phyloP scores from a whole-genome alignment of 768 basidiomycete genomes.

The Phanerochaete sordida region DNA sequence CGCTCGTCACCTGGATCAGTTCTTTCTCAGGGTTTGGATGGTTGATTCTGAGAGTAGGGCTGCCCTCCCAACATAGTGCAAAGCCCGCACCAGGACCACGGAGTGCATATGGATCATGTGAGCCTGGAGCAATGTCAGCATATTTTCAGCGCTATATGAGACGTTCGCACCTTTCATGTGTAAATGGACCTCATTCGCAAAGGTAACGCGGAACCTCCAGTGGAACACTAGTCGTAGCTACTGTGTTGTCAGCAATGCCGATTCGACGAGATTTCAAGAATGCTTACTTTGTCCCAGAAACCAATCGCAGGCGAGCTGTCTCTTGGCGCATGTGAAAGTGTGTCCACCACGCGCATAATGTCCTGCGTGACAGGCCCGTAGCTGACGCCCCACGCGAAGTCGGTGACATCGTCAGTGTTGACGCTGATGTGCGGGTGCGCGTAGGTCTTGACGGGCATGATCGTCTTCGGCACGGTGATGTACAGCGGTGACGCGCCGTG shows the following conservation, averaged over 20 bases:
- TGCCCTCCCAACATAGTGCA: slow-evolving; percentile 78
- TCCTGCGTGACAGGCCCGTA: slow-evolving; percentile 86
- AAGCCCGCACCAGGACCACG: slow-evolving; percentile 79
- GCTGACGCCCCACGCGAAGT: slow-evolving; percentile 87
- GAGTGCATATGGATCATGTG: slow-evolving; percentile 74
- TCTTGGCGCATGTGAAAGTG: slow-evolving; percentile 68
- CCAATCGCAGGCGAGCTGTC: slow-evolving; percentile 83
- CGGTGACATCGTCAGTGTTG: slow-evolving; percentile 58
- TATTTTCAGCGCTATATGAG: too few species aligned
- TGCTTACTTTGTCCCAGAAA: slow-evolving; percentile 90
- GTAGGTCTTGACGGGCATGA: slow-evolving; percentile 95
- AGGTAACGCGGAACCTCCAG: slow-evolving; percentile 69
- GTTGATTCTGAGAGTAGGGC: slow-evolving; percentile 66
- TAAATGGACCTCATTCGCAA: slow-evolving; percentile 67
- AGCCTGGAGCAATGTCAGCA: slow-evolving; percentile 46
- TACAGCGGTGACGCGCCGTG: slow-evolving; percentile 50
- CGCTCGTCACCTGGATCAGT: slow-evolving; percentile 77
- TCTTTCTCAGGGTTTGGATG: slow-evolving; percentile 70
- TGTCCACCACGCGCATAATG: slow-evolving; percentile 78
- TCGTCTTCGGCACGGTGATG: slow-evolving; percentile 78
- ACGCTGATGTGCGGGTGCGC: slow-evolving; percentile 71
- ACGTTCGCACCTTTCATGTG: slow-evolving; percentile 87
- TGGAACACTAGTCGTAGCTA: slow-evolving; percentile 80
- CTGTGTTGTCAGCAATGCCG: neutral
- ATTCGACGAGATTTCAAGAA: neutral